Conservation (phyloP, 805 yeast species). For the Wickerhamiella cacticola region DNA sequence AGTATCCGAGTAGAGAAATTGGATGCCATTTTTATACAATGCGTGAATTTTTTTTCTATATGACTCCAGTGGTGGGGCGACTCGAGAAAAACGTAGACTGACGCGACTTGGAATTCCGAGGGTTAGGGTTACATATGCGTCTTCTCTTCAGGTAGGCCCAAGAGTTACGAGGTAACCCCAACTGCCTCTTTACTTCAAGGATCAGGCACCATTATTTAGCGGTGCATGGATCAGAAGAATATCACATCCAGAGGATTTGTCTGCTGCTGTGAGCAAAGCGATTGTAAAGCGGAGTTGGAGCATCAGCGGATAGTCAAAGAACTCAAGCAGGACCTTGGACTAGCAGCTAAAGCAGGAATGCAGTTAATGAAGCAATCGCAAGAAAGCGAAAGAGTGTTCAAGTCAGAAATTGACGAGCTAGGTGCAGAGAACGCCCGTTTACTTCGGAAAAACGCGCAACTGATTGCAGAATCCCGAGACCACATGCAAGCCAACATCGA, state of each 20-base stretch:
- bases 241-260: not conserved
- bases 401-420: not conserved
- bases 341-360: conserved; percentile 11
- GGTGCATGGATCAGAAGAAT: conserved; percentile 10
- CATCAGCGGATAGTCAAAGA: not conserved
- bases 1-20: no score
- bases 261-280: conserved; percentile 9
- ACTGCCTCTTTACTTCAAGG: not conserved
- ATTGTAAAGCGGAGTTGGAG: not conserved
- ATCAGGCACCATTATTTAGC: not conserved
- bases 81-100: no score
- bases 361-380: conserved; percentile 2
- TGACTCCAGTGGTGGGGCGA: no score
- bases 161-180: not conserved
- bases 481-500: not conserved
- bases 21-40: no score
- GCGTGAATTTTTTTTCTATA: no score
- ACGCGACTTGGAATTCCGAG: not conserved
- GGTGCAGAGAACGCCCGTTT: conserved; percentile 10
- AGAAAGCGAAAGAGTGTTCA: not conserved
- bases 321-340: conserved; percentile 7
- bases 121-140: conserved; percentile 1
- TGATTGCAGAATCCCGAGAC: not conserved
- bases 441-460: not conserved
- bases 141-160: not conserved